phyloP scores from a whole-genome alignment of 2,329 filamentous ascomycete species.

The Pochonia chlamydosporia region DNA sequence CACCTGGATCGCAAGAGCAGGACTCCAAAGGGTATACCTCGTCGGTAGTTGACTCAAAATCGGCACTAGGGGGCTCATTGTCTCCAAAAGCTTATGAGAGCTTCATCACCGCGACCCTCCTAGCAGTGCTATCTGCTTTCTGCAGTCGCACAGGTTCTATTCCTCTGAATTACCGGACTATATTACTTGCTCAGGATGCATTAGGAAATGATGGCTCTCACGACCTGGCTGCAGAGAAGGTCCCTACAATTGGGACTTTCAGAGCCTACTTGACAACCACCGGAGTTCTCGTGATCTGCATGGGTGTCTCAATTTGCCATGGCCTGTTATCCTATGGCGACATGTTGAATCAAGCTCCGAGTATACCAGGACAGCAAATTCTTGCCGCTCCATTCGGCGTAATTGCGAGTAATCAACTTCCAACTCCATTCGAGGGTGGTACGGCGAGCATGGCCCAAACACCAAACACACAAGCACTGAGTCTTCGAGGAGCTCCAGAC shows the following conservation, averaged over 20 bases:
- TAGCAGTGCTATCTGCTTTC: slow-evolving; percentile 44
- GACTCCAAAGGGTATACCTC: slow-evolving; percentile 24
- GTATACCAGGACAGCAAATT: slow-evolving; percentile 37
- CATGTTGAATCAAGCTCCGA: slow-evolving; percentile 30
- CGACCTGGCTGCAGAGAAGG: slow-evolving; percentile 11
- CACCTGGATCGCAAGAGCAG: slow-evolving; percentile 15
- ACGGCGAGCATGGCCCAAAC: slow-evolving; percentile 40
- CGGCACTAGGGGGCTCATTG: slow-evolving; percentile 11
- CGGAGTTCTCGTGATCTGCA: slow-evolving; percentile 44
- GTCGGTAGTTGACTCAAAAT: slow-evolving; percentile 15
- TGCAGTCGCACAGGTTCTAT: slow-evolving; percentile 43
- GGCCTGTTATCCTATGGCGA: slow-evolving; percentile 44
- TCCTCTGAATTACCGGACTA: slow-evolving; percentile 46
- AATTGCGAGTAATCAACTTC: slow-evolving; percentile 22
- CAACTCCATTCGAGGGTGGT: slow-evolving; percentile 13
- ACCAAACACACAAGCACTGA: slow-evolving; percentile 45
- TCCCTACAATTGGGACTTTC: slow-evolving; percentile 41
- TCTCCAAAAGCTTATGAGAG: slow-evolving; percentile 43
- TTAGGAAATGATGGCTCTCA: slow-evolving; percentile 12
- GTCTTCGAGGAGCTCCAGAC: slow-evolving; percentile 33
- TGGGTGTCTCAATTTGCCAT: slow-evolving; percentile 41
- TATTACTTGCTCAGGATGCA: slow-evolving; percentile 35
- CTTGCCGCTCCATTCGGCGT: slow-evolving; percentile 50
- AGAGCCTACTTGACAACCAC: slow-evolving; percentile 51
- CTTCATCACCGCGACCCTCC: slow-evolving; percentile 47